Conservation (phyloP, 2,329 filamentous ascomycete genomes). For the Diaporthe citriasiana region DNA sequence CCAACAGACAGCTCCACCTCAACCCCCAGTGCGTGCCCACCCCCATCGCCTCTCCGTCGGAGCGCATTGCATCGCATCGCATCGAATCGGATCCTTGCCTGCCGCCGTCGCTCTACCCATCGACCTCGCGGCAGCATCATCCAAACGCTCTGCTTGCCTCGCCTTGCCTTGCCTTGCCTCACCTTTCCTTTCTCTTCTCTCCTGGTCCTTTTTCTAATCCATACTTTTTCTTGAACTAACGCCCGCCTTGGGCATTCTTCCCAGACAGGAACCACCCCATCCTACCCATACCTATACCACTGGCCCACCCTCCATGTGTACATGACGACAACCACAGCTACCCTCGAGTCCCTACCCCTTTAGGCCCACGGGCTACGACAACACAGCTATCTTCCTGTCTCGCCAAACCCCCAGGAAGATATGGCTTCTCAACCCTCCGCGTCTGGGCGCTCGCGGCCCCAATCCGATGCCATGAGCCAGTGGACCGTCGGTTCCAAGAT, state of each 20-base stretch:
- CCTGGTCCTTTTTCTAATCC: background rate
- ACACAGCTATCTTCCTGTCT: constrained; percentile 47
- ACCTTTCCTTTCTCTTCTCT: background rate
- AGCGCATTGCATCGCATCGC: constrained; percentile 35
- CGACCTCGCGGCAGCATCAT: constrained; percentile 38
- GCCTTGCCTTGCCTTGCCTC: constrained; percentile 7
- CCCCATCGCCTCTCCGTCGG: constrained; percentile 38
- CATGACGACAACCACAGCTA: constrained; percentile 50
- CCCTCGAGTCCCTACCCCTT: constrained; percentile 47
- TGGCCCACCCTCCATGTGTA: constrained; percentile 46
- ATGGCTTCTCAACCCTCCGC: constrained; percentile 49
- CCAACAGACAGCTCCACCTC: constrained; percentile 31
- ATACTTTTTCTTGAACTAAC: constrained; percentile 30
- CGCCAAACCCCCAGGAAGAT: constrained; percentile 48
- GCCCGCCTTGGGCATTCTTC: constrained; percentile 47
- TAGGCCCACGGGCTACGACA: constrained; percentile 51
- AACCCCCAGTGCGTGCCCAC: constrained; percentile 39
- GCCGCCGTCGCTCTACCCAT: constrained; percentile 37
- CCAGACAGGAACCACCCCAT: constrained; percentile 20
- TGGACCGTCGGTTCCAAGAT: constrained; percentile 91
- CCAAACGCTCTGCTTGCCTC: constrained; percentile 32
- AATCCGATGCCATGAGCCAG: constrained; percentile 72
- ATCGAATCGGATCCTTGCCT: constrained; percentile 42
- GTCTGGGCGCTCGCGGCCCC: constrained; percentile 45
- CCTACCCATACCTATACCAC: constrained; percentile 43